Conservation (phyloP, 1,284 basidiomycete genomes). For the Ganoderma lucidum region DNA sequence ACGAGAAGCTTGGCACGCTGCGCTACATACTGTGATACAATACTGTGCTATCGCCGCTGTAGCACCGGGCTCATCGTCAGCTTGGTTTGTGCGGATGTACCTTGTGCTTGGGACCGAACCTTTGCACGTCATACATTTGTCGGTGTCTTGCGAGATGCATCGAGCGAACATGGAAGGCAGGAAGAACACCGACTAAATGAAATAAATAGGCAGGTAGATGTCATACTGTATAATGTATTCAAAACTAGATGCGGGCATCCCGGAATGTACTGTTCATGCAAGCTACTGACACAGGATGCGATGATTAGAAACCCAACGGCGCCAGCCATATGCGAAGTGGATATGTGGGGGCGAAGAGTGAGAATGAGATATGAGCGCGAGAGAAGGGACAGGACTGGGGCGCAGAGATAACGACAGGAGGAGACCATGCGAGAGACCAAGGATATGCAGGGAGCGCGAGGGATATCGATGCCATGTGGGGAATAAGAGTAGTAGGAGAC, state of each 20-base stretch:
- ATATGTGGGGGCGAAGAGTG: constrained; percentile 15
- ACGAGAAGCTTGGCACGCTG: neutral
- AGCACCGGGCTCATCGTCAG: neutral
- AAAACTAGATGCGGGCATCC: constrained; percentile 22
- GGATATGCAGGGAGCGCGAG: constrained; percentile 20
- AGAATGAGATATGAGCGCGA: neutral
- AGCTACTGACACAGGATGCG: constrained; percentile 36
- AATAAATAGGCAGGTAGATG: neutral
- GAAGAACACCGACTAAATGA: neutral
- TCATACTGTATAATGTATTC: constrained; percentile 27
- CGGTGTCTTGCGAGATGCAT: neutral
- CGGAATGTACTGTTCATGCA: constrained; percentile 20
- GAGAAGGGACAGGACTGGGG: neutral
- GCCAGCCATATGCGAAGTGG: constrained; percentile 34
- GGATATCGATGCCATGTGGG: constrained; percentile 40
- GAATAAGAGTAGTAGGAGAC: constrained; percentile 35
- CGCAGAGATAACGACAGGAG: constrained; percentile 14
- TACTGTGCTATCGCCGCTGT: neutral
- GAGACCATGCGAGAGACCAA: constrained; percentile 21
- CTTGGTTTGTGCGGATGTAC: neutral
- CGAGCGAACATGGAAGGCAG: neutral
- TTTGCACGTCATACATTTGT: neutral
- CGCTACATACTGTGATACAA: neutral
- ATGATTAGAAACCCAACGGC: constrained; percentile 37
- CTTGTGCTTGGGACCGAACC: neutral